Evolutionary conservation across 179 eudicot species (phyloP).

Genomic region (Nepenthes alata): DNA sequence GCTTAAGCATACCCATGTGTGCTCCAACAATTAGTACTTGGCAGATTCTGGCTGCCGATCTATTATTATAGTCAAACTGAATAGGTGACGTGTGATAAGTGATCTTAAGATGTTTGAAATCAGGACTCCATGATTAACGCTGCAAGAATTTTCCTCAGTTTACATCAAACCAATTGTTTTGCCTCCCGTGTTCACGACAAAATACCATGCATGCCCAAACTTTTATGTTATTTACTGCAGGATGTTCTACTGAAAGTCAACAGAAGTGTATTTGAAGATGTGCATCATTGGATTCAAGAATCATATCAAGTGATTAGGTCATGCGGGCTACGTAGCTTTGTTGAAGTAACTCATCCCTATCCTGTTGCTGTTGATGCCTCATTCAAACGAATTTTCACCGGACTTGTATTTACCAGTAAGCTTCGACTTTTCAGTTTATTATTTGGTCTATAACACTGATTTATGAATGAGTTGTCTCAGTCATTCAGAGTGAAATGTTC

Average conservation of each 20-base stretch:
- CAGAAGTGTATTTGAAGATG: slow-evolving; percentile 39
- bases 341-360: slow-evolving; percentile 33
- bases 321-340: slow-evolving; percentile 26
- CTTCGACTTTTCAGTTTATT: not conserved
- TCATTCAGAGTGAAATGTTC: not conserved
- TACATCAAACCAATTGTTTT: not conserved
- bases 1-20: too few relatives aligned
- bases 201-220: not conserved
- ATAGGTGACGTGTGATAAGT: not conserved
- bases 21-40: too few relatives aligned
- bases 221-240: slow-evolving; percentile 25
- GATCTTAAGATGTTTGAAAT: too few relatives aligned
- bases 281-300: slow-evolving; percentile 49
- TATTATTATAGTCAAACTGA: not conserved
- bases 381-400: slow-evolving; percentile 47
- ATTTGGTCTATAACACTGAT: not conserved
- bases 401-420: slow-evolving; percentile 72
- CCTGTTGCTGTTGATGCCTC: slow-evolving; percentile 41
- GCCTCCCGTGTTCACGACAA: not conserved
- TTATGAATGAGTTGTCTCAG: not conserved
- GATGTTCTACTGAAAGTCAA: slow-evolving; percentile 54
- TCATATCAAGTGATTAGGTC: slow-evolving; percentile 44
- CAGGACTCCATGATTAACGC: too few relatives aligned
- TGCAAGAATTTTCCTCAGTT: too few relatives aligned
- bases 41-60: not conserved